Evolutionary conservation across 2,329 filamentous ascomycete species (phyloP), one percentile per base, ranked within the genome.

Genomic region (Colletotrichum lindemuthianum): DNA sequence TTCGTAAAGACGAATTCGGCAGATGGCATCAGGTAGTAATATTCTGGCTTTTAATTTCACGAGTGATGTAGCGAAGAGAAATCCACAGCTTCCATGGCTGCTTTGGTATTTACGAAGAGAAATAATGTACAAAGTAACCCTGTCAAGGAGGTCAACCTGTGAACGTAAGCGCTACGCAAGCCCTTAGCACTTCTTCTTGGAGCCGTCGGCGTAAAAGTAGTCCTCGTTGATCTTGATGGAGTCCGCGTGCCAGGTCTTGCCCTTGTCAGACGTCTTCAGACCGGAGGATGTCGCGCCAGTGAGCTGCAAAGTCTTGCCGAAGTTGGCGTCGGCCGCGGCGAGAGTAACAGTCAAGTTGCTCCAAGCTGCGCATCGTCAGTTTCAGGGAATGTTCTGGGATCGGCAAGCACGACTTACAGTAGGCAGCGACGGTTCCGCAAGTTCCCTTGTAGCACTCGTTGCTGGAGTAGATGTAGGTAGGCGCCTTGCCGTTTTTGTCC

Each of bases 171-270:
- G 24, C 24, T 24, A 24, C 24, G 24, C 24, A 24, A 7, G 34
- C 12, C 4, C 12, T 54, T 48, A 56, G 54, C 54, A 57, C 2
- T 57, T 34, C 54, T 57, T 57, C 54, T 57, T 53, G 16, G 57
- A 60, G 41, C 57, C 57, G 12, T 60, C 57, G 5, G 40, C 7
- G 57, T 60, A 60, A 36, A 60, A 60, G 34, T 47, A 54, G 34
- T 60, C 57, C 57, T 54, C 40, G 48, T 60, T 60, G 49, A 60
- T 60, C 57, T 60, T 60, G 34, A 60, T 54, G 8, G 57, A 45
- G 11, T 41, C 57, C 36, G 43, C 49, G 13, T 60, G 40, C 48
- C 48, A 54, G 33, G 49, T 60, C 41, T 60, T 60, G 56, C 56
- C 56, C 39, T 52, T 44, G 37, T 59, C 56, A 1, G 48, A 32